Conservation (phyloP, 1,284 basidiomycete genomes). For the Austroboletus niveus region DNA sequence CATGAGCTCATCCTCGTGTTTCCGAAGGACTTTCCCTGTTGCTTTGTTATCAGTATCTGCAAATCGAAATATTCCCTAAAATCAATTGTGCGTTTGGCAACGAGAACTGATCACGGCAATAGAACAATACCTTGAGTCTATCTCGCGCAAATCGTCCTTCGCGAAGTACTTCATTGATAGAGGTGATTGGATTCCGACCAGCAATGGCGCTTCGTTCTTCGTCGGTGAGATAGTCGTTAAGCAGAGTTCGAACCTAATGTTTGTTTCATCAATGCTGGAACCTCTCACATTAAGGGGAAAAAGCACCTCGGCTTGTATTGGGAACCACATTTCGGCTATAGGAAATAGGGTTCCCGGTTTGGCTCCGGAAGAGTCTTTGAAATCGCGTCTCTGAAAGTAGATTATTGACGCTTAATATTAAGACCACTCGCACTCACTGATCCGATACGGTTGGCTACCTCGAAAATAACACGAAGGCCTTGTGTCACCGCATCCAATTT, state of each 20-base stretch:
- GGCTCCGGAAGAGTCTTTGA: constrained; percentile 78
- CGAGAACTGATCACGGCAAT: background rate
- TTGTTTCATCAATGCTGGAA: constrained; percentile 7
- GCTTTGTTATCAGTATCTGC: constrained; percentile 81
- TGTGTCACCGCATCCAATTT: constrained; percentile 97
- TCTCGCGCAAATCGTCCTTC: constrained; percentile 79
- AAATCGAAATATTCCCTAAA: constrained; percentile 85
- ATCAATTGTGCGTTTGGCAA: constrained; percentile 5
- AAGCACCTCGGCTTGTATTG: constrained; percentile 85
- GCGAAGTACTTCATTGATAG: constrained; percentile 93
- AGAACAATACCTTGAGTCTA: constrained; percentile 62
- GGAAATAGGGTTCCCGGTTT: constrained; percentile 76
- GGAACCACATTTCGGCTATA: constrained; percentile 87
- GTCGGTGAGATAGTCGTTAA: constrained; percentile 90
- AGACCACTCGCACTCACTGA: constrained; percentile 54
- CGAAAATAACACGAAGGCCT: constrained; percentile 88
- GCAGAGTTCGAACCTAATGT: constrained; percentile 74
- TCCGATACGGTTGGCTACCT: constrained; percentile 86
- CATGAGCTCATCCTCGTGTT: constrained; percentile 85
- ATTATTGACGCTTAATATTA: constrained; percentile 1
- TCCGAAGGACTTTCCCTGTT: constrained; percentile 65
- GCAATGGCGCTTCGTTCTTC: constrained; percentile 78
- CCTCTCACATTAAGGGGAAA: background rate
- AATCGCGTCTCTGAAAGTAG: constrained; percentile 70
- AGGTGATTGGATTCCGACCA: constrained; percentile 83